Evolutionary conservation across 345 rosid genomes (phyloP).

Genomic region (Gossypium arboreum): DNA sequence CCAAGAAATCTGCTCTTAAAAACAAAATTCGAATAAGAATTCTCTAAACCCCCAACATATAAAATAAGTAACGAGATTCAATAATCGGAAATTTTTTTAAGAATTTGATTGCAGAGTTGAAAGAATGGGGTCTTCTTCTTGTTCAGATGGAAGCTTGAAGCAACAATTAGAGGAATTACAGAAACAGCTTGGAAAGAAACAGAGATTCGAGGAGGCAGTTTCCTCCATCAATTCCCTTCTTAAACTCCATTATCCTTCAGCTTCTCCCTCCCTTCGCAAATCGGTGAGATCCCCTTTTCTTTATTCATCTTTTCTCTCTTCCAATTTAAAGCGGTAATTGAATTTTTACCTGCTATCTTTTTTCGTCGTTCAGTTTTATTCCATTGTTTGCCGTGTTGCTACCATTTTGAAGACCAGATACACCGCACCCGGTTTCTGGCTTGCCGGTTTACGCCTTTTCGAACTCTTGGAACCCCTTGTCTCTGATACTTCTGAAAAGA

Average conservation of each 20-base stretch:
- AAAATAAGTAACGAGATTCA: not conserved
- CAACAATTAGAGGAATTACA: constrained; percentile 66
- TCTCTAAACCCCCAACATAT: not conserved
- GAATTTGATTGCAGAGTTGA: not conserved
- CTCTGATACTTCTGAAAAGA: constrained; percentile 58
- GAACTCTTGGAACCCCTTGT: constrained; percentile 51
- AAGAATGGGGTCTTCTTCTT: constrained; percentile 33
- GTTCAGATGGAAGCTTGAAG: constrained; percentile 52
- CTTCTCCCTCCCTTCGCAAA: constrained; percentile 62
- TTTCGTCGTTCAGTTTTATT: constrained; percentile 48
- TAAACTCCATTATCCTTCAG: constrained; percentile 44
- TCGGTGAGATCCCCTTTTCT: constrained; percentile 33
- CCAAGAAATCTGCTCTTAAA: constrained; percentile 17
- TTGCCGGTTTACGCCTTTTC: constrained; percentile 65
- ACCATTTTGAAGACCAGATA: constrained; percentile 75
- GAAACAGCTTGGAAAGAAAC: constrained; percentile 76
- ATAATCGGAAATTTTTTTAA: not conserved
- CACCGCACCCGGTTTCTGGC: constrained; percentile 89
- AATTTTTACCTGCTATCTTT: not conserved
- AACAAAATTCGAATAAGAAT: not conserved
- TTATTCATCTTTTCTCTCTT: not conserved
- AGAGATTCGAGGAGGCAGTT: constrained; percentile 72
- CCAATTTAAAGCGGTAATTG: not conserved
- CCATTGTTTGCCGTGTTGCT: constrained; percentile 75
- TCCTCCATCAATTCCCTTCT: constrained; percentile 55